Evolutionary conservation across 768 basidiomycete species (phyloP).

Genomic region (Psilocybe tampanensis): DNA sequence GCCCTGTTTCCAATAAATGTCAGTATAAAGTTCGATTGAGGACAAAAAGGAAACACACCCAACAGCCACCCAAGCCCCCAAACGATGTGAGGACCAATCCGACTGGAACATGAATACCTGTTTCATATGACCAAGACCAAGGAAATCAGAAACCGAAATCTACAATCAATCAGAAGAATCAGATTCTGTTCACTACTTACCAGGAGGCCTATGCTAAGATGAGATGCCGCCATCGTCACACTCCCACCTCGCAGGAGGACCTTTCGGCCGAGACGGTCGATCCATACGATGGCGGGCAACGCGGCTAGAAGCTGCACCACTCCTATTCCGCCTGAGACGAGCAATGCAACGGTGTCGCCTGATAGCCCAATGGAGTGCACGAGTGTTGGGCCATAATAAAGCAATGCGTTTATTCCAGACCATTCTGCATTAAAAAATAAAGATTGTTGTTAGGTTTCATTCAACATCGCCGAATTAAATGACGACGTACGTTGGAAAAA

Average conservation of each 20-base stretch:
- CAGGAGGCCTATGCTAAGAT: constrained; percentile 64
- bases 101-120: constrained; percentile 52
- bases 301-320: constrained; percentile 79
- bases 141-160: constrained; percentile 1
- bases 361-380: constrained; percentile 64
- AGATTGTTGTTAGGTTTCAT: no score
- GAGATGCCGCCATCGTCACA: constrained; percentile 62
- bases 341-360: constrained; percentile 58
- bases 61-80: constrained; percentile 72
- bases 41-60: constrained; percentile 39
- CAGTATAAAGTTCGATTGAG: no score
- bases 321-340: constrained; percentile 80
- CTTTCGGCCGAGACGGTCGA: constrained; percentile 66
- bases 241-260: constrained; percentile 70
- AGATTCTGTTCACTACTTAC: constrained; percentile 34
- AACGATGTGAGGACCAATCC: constrained; percentile 59
- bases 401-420: constrained; percentile 83
- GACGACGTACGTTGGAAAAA: constrained; percentile 73
- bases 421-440: constrained; percentile 54
- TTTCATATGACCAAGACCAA: not conserved
- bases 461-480: no score
- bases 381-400: constrained; percentile 82
- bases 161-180: not conserved
- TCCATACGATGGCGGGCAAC: constrained; percentile 68
- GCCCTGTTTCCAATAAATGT: constrained; percentile 40